Base-by-base conservation (phyloP, 2,329 filamentous ascomycete genomes). In the Diplodia intermedia region DNA sequence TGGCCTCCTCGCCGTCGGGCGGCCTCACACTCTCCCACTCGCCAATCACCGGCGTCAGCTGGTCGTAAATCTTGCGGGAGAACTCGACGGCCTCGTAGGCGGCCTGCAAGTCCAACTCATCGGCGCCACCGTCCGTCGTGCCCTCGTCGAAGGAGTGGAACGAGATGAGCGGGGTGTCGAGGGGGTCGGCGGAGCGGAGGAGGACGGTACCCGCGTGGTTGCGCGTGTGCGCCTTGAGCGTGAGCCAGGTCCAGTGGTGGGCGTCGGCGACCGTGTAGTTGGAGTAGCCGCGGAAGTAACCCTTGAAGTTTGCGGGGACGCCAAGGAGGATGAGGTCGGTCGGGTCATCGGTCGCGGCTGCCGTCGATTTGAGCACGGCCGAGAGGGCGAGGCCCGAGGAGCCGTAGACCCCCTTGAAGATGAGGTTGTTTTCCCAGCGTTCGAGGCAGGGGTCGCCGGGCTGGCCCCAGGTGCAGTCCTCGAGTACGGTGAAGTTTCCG, bases 191-290 rank as follows among this genome's bases (percentile, higher is more conserved):
- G 0, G 86, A 89, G 15, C 81, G 81, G 5, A 93, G 84, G 3
- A 77, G 83, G 3, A 93, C 89, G 1, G 83, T 85, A 9, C 90
- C 90, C 5, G 76, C 82, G 76, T 76, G 78, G 75, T 91, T 91
- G 65, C 86, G 85, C 0, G 89, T 84, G 72, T 90, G 88, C 0
- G 86, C 84, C 77, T 90, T 89, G 65, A 92, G 81, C 2, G 85
- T 82, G 8, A 78, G 77, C 83, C 83, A 85, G 11, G 80, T 84
- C 69, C 82, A 80, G 43, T 80, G 80, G 2, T 78, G 79, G 29
- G 53, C 33, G 57, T 79, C 82, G 1, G 76, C 75, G 2, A 82
- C 77, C 2, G 81, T 79, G 70, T 83, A 81, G 29, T 79, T 73
- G 1, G 83, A 80, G 71, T 84, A 89, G 23, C 83, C 81, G 0